Evolutionary conservation across 1,284 basidiomycete genomes (phyloP), one percentile per base, ranked within the genome.

Genomic region (Rhodofomes roseus): DNA sequence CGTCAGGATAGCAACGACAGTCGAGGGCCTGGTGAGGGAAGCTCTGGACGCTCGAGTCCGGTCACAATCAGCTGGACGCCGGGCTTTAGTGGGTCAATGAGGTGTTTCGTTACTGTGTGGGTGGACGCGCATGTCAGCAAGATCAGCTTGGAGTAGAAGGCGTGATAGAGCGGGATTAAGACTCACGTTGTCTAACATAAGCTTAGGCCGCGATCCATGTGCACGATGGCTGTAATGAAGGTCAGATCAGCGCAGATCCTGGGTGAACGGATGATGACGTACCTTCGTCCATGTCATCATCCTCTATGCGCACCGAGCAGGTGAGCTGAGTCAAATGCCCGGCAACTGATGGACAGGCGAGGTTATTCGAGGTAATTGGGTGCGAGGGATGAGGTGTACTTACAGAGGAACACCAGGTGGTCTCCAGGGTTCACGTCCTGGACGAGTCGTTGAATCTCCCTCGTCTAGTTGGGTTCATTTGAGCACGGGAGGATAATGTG

Each of bases 1-100:
- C n/a, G n/a, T n/a, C n/a, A n/a, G n/a, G n/a, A n/a, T n/a, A n/a
- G n/a, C n/a, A n/a, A n/a, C n/a, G n/a, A n/a, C n/a, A n/a, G n/a
- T n/a, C n/a, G n/a, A n/a, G n/a, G n/a, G n/a, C n/a, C n/a, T n/a
- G n/a, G n/a, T n/a, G n/a, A n/a, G n/a, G n/a, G n/a, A n/a, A n/a
- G n/a, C n/a, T n/a, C n/a, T n/a, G n/a, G n/a, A n/a, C n/a, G n/a
- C n/a, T n/a, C n/a, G n/a, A n/a, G n/a, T n/a, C n/a, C n/a, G n/a
- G n/a, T 25, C 20, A 58, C 60, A 3, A 78, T 73, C 14, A 82
- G 70, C 39, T 73, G 72, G 54, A 73, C 72, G 11, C 76, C 79
- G 11, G 62, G 62, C 36, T 79, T 78, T 22, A 82, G 71, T 12
- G 70, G 66, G 31, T 77, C 65, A 14, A 81, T 74, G 12, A 82